Conservation (phyloP, 176 grass and related monocot species). For the Eragrostis nindensis region DNA sequence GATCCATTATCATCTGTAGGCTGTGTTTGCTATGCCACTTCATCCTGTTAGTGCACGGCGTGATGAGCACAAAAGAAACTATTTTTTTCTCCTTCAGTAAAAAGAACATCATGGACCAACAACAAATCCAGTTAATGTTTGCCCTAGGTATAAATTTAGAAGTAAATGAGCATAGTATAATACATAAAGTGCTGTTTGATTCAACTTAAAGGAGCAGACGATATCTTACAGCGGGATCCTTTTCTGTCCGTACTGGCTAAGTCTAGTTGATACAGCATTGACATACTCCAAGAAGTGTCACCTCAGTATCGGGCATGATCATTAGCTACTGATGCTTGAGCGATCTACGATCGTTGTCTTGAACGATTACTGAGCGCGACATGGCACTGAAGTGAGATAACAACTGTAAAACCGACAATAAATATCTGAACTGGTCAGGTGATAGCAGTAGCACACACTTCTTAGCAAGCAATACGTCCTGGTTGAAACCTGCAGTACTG, state of each 20-base stretch:
- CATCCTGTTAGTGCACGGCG: background rate
- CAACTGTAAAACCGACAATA: background rate
- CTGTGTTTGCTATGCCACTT: background rate
- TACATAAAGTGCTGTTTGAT: constrained; percentile 24
- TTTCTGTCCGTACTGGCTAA: constrained; percentile 30
- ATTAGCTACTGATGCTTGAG: constrained; percentile 24
- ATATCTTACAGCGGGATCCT: constrained; percentile 6
- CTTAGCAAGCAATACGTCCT: background rate
- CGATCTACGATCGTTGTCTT: constrained; percentile 10
- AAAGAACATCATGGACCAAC: background rate
- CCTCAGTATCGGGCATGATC: constrained; percentile 3
- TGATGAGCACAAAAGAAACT: background rate
- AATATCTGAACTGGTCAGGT: background rate
- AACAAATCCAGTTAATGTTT: background rate
- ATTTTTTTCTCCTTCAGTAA: background rate
- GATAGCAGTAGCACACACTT: background rate
- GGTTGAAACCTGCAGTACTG: background rate
- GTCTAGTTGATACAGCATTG: constrained; percentile 24
- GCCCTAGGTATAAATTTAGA: background rate
- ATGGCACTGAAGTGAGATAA: constrained; percentile 1
- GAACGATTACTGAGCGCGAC: background rate
- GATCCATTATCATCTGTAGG: background rate
- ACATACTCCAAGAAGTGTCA: constrained; percentile 2
- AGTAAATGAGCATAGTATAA: background rate
- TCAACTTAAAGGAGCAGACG: constrained; percentile 22